These are phyloP conservation scores for Phyllosticta citrichinensis DNA, from an alignment of 2,329 filamentous ascomycete genomes.

Conservation along the genomic window DNA sequence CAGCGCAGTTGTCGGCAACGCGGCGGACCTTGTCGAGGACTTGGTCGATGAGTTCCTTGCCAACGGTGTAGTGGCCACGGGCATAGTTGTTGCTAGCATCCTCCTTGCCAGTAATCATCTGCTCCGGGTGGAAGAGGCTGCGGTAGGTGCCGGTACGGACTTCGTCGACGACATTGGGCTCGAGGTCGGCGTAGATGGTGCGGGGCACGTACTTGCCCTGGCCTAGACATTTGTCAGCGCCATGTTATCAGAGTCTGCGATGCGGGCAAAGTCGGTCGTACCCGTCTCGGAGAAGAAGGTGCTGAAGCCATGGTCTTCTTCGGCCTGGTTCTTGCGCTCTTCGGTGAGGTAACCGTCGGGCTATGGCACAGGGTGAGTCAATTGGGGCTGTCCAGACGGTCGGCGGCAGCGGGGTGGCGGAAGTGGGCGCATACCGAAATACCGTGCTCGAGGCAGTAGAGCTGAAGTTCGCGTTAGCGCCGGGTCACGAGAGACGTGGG, in stretches of 20 bases:
- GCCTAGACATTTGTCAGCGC: slow-evolving; percentile 9
- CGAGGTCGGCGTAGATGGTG: slow-evolving; percentile 62
- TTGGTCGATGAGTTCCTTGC: slow-evolving; percentile 64
- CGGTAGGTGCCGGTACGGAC: slow-evolving; percentile 60
- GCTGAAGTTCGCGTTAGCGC: slow-evolving; percentile 41
- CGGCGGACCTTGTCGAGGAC: slow-evolving; percentile 62
- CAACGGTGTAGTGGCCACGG: slow-evolving; percentile 66
- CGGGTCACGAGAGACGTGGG: not conserved
- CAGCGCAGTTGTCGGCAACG: slow-evolving; percentile 62
- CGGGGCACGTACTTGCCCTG: slow-evolving; percentile 61
- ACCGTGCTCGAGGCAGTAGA: slow-evolving; percentile 99
- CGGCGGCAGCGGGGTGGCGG: slow-evolving; percentile 1
- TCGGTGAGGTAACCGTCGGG: slow-evolving; percentile 98
- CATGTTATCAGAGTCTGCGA: not conserved
- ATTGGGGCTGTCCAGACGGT: not conserved
- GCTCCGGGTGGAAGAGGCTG: slow-evolving; percentile 62
- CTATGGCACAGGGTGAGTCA: slow-evolving; percentile 40
- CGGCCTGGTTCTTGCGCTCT: slow-evolving; percentile 76
- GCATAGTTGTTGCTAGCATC: slow-evolving; percentile 72
- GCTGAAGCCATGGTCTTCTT: slow-evolving; percentile 96
- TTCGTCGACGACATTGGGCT: slow-evolving; percentile 63
- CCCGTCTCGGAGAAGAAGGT: slow-evolving; percentile 67
- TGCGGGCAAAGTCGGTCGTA: slow-evolving; percentile 17
- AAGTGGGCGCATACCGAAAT: slow-evolving; percentile 66
- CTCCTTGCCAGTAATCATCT: slow-evolving; percentile 64